Percentiles rank a stretch among this genome's conserved stretches.
These are phyloP conservation scores for Sporobolomyces phaffii DNA, from an alignment of 768 basidiomycete genomes.

Conservation along the genomic window DNA sequence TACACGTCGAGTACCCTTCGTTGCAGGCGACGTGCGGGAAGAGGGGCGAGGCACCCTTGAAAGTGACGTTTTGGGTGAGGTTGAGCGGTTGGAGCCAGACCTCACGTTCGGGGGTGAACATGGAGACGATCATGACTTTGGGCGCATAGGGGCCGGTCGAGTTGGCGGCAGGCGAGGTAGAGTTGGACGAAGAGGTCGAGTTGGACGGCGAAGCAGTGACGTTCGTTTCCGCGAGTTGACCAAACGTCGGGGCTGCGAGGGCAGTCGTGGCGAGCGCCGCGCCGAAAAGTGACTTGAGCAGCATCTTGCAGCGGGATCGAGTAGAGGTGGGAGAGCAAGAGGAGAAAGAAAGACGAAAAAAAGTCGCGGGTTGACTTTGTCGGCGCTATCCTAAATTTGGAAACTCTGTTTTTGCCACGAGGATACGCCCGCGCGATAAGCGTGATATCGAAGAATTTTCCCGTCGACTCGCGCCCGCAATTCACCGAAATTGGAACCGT, in stretches of 20 bases:
- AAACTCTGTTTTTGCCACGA: too few species aligned
- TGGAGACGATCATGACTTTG: conserved; percentile 42
- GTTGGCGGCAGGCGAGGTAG: neutral
- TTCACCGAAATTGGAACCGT: too few species aligned
- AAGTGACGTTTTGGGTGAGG: conserved; percentile 46
- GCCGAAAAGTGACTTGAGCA: conserved; percentile 9
- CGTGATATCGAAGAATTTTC: neutral
- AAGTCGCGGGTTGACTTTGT: neutral
- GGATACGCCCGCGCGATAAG: neutral
- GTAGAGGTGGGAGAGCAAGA: neutral
- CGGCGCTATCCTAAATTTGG: too few species aligned
- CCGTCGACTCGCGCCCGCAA: neutral
- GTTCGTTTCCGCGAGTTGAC: neutral
- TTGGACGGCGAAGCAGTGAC: neutral
- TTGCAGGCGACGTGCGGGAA: conserved; percentile 50
- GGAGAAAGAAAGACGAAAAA: neutral
- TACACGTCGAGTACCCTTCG: conserved; percentile 46
- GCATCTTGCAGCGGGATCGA: neutral
- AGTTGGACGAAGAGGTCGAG: neutral
- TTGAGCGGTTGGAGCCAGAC: conserved; percentile 42
- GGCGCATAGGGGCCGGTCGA: conserved; percentile 25
- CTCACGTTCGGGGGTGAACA: conserved; percentile 42
- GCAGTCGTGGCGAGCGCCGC: conserved; percentile 8
- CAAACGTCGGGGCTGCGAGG: conserved; percentile 15
- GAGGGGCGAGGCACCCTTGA: conserved; percentile 47